Base-by-base conservation (phyloP, 148 eudicot species). In the Camellia japonica region DNA sequence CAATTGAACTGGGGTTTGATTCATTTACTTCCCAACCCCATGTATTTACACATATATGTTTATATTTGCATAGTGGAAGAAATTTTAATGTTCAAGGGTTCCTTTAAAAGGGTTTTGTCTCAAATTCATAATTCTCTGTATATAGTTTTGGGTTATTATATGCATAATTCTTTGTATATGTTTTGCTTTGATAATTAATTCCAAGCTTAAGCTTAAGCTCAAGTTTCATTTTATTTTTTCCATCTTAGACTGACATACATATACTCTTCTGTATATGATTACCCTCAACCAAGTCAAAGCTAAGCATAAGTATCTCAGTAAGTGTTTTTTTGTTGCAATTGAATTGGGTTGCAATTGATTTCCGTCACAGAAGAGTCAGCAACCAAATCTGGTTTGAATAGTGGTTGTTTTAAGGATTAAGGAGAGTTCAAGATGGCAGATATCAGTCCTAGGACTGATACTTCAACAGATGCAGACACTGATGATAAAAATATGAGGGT, bases 391-490 rank as follows among this genome's bases (percentile, higher is more conserved):
- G 52, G 61, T 79, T 68, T 78, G n/a, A 46, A 56, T 2, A 18
- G 42, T 58, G 65, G 71, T 75, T n/a, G 69, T 46, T 6, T 64
- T 20, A 10, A 61, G 54, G 10, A 60, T 77, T 75, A 68, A 54
- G 80, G 54, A 46, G 78, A 46, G 78, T 73, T 68, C 52, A 56
- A 56, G 73, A 88, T 88, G 91, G 89, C 84, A 14, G 89, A 86
- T 77, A 83, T 52, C 67, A 86, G 91, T 84, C 87, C 89, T 65
- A 82, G 83, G 52, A 49, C 52, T 49, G 52, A 49, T 83, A 82
- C 87, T 80, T 88, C 91, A 15, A 88, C 91, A 5, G 91, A 88
- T 81, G 89, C 76, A 1, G 91, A 88, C 73, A 88, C 91, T 15
- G 91, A 88, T 7, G 91, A 88, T 20, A 88, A 83, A 72, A 80